phyloP scores from a whole-genome alignment of 1,284 basidiomycete genomes.

The Anthracocystis panici-leucophaei region DNA sequence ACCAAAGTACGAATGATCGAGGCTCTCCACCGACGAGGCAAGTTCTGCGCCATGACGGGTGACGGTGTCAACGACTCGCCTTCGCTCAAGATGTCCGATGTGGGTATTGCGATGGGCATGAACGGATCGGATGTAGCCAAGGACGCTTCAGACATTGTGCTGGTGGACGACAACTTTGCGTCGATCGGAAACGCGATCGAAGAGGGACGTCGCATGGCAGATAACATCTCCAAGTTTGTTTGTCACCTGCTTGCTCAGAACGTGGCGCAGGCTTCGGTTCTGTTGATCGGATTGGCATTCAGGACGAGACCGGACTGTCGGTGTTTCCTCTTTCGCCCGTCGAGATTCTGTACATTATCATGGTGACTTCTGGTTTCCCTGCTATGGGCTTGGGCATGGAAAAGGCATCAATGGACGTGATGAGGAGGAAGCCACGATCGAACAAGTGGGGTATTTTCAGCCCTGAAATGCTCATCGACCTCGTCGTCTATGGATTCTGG shows the following conservation, averaged over 20 bases:
- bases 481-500: slow-evolving; percentile 76
- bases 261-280: slow-evolving; percentile 65
- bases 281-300: slow-evolving; percentile 78
- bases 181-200: slow-evolving; percentile 78
- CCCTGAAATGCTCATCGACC: slow-evolving; percentile 71
- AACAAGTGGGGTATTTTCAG: slow-evolving; percentile 69
- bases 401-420: slow-evolving; percentile 74
- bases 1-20: slow-evolving; percentile 75
- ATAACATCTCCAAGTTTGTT: slow-evolving; percentile 71
- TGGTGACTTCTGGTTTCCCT: slow-evolving; percentile 69
- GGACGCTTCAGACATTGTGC: slow-evolving; percentile 75
- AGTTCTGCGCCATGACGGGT: slow-evolving; percentile 68
- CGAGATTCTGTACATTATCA: slow-evolving; percentile 74
- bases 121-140: slow-evolving; percentile 69
- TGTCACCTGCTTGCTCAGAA: slow-evolving; percentile 68
- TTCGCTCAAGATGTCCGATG: slow-evolving; percentile 67
- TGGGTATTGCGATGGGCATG: slow-evolving; percentile 69
- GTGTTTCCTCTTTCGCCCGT: slow-evolving; percentile 80
- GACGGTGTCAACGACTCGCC: slow-evolving; percentile 70
- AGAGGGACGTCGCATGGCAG: slow-evolving; percentile 75
- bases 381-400: slow-evolving; percentile 73
- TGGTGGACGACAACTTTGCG: slow-evolving; percentile 81
- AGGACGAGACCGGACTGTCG: slow-evolving; percentile 73
- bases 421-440: slow-evolving; percentile 73
- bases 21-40: slow-evolving; percentile 73